These are phyloP conservation scores for Plectosphaerella sp. DNA, from an alignment of 2,329 filamentous ascomycete species.

Conservation along the genomic window DNA sequence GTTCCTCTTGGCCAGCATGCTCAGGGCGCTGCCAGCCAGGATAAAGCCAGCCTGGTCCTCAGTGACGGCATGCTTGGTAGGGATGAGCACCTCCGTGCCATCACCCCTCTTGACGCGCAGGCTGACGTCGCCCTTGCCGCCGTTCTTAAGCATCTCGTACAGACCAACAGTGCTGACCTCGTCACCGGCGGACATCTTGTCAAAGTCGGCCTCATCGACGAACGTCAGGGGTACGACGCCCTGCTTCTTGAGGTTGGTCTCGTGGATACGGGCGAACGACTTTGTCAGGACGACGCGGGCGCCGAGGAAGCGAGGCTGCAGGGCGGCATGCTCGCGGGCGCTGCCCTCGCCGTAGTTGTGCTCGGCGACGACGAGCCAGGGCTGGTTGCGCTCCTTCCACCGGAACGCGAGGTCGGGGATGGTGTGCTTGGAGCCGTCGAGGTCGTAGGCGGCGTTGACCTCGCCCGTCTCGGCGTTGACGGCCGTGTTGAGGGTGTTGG, in stretches of 20 bases:
- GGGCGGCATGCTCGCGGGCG: constrained; percentile 81
- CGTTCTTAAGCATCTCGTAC: constrained; percentile 72
- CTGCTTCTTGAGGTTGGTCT: constrained; percentile 96
- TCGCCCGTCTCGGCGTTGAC: constrained; percentile 89
- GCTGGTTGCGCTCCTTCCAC: constrained; percentile 71
- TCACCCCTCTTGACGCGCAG: constrained; percentile 59
- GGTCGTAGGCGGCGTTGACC: constrained; percentile 88
- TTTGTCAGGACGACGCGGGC: constrained; percentile 80
- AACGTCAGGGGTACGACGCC: constrained; percentile 94
- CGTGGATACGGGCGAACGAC: constrained; percentile 87
- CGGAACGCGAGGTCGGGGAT: constrained; percentile 83
- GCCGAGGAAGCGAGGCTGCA: constrained; percentile 88
- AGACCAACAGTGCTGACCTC: constrained; percentile 78
- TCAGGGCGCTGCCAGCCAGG: constrained; percentile 88
- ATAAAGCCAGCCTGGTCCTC: constrained; percentile 91
- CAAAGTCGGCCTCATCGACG: constrained; percentile 82
- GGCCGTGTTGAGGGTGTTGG: constrained; percentile 95
- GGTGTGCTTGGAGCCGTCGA: constrained; percentile 66
- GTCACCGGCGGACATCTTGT: constrained; percentile 77
- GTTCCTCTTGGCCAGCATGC: constrained; percentile 67
- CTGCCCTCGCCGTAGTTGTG: constrained; percentile 96
- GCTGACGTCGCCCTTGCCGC: constrained; percentile 72
- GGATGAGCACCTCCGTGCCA: constrained; percentile 64
- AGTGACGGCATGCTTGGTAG: constrained; percentile 83
- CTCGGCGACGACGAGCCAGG: constrained; percentile 94